A percentile compares a stretch with the other conserved stretches of the same genome.
Conservation (phyloP, 1,139 yeast species). For the Suhomyces maxii region DNA sequence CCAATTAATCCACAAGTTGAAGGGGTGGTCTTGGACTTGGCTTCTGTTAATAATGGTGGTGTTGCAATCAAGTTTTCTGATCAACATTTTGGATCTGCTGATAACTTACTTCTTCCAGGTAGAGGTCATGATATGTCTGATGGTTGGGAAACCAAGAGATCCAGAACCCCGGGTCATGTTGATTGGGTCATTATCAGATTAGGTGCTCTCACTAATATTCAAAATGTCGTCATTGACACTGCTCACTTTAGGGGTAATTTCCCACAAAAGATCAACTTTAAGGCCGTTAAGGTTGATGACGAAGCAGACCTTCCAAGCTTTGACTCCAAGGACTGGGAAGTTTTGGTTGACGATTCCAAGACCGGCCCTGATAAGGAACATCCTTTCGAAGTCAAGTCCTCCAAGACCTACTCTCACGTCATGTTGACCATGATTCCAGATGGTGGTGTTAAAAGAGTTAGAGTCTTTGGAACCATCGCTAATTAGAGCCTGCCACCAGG, state of each 20-base stretch:
- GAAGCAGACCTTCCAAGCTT: constrained; percentile 38
- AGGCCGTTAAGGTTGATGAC: constrained; percentile 48
- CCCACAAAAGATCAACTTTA: constrained; percentile 73
- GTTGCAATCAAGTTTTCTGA: constrained; percentile 81
- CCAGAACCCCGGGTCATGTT: constrained; percentile 76
- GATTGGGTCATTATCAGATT: constrained; percentile 88
- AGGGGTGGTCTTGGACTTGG: constrained; percentile 61
- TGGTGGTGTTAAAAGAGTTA: constrained; percentile 89
- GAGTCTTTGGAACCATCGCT: constrained; percentile 69
- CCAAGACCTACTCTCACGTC: constrained; percentile 57
- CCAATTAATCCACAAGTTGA: constrained; percentile 58
- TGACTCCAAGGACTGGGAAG: constrained; percentile 53
- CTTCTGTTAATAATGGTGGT: constrained; percentile 85
- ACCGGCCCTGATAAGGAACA: constrained; percentile 85
- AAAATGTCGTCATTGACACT: constrained; percentile 74
- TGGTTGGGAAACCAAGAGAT: constrained; percentile 97
- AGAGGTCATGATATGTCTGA: constrained; percentile 96
- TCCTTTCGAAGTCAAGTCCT: constrained; percentile 39
- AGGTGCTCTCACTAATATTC: constrained; percentile 62
- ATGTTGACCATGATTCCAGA: constrained; percentile 86
- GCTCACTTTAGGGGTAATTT: constrained; percentile 93
- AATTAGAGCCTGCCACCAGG: not conserved
- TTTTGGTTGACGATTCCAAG: constrained; percentile 65
- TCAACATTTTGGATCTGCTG: constrained; percentile 91
- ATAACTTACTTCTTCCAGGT: constrained; percentile 85